Base-by-base conservation (phyloP, 306 rosid species). In the Castanospermum australe region DNA sequence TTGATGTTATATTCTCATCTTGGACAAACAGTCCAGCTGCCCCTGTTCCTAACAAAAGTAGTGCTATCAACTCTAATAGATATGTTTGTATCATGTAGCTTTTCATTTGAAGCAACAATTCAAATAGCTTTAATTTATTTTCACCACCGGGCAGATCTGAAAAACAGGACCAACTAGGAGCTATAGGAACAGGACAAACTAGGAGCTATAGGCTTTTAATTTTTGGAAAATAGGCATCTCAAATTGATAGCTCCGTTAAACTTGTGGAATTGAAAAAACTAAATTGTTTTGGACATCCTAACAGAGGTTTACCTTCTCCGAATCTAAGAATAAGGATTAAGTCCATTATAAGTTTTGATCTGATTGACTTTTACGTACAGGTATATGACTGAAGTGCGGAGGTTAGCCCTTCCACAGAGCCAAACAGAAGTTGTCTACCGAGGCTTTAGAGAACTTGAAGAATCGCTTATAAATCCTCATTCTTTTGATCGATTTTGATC, bases 361-460 rank as follows among this genome's bases (percentile, higher is more conserved):
- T 76, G 50, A 57, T 48, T 76, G 78, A 38, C 81, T 74, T 75
- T 72, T 82, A 38, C 52, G 62, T 42, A 6, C 92, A 95, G 99
- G 87, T 93, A 95, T 62, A 90, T 91, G 97, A 93, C 97, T 54
- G 99, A 93, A 76, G 96, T 95, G 39, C 86, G 97, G 57, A 85
- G 98, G 87, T 83, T 95, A 79, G 83, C 98, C 70, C 98, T 95
- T 81, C 97, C 98, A 21, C 98, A 91, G 84, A 88, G 66, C 79
- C 93, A 85, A 76, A 89, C 98, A 0, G 99, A 95, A 79, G 83
- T 84, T 20, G 94, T 91, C 56, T 93, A 84, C 85, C 82, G 88
- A 32, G 98, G 98, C 25, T 95, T 95, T 67, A 89, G 83, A 72
- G 99, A 93, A 84, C 97, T 95, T 11, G 99, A 95, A 85, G 97